Conservation (phyloP, 169 alveolate genomes). For the Plasmodium billcollinsi region DNA sequence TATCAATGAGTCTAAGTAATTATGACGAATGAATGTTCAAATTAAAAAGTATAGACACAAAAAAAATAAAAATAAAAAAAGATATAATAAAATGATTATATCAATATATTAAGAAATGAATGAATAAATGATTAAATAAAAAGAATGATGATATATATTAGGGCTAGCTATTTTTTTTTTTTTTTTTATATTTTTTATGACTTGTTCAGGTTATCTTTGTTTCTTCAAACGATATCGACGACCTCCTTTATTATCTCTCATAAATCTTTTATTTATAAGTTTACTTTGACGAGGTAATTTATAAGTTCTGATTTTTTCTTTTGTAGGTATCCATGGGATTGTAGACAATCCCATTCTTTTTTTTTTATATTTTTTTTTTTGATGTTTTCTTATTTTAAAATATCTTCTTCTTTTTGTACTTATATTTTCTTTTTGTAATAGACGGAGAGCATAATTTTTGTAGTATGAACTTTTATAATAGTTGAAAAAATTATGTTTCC, state of each 20-base stretch:
- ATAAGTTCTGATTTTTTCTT: constrained; percentile 74
- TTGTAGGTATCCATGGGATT: constrained; percentile 85
- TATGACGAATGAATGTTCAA: not conserved
- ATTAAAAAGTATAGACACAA: not conserved
- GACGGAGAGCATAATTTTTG: constrained; percentile 11
- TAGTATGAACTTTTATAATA: constrained; percentile 7
- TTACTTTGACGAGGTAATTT: constrained; percentile 82
- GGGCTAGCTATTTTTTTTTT: not conserved
- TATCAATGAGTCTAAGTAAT: not conserved
- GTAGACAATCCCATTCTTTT: constrained; percentile 80
- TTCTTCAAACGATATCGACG: constrained; percentile 76
- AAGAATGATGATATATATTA: not conserved
- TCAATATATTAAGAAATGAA: not conserved
- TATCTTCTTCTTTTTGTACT: constrained; percentile 86
- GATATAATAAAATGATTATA: not conserved
- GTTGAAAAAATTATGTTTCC: constrained; percentile 3
- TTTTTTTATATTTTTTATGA: not conserved
- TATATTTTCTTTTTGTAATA: constrained; percentile 50
- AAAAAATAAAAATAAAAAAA: not conserved
- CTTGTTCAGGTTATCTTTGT: constrained; percentile 37
- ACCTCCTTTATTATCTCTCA: constrained; percentile 77
- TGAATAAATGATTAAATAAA: not conserved
- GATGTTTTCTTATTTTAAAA: constrained; percentile 86
- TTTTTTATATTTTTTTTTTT: constrained; percentile 87
- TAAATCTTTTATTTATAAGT: constrained; percentile 83